Percentiles rank a stretch among this genome's conserved stretches.
Conservation (phyloP, 1,139 yeast species). For the Hemisphaericaspora xylofermentans region DNA sequence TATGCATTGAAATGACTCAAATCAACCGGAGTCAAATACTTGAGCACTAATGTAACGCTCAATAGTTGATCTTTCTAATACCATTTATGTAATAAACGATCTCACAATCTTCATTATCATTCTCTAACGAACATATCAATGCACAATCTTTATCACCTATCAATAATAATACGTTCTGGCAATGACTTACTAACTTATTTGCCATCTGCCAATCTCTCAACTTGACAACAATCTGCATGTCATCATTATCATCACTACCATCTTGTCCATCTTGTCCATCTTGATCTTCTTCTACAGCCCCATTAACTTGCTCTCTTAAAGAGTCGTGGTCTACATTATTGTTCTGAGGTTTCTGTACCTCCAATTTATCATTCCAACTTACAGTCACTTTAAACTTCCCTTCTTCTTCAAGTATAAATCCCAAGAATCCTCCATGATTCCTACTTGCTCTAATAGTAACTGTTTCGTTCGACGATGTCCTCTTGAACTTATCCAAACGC, state of each 20-base stretch:
- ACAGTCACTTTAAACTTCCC: conserved; percentile 52
- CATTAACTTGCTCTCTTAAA: conserved; percentile 17
- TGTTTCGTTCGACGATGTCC: conserved; percentile 29
- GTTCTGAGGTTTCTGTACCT: conserved; percentile 29
- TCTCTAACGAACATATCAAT: conserved; percentile 58
- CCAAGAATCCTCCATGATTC: conserved; percentile 39
- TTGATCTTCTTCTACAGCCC: conserved; percentile 8
- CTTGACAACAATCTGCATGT: conserved; percentile 42
- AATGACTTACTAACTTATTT: conserved; percentile 50
- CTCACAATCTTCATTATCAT: conserved; percentile 56
- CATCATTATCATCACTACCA: conserved; percentile 21
- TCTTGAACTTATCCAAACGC: conserved; percentile 57
- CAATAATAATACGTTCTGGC: conserved; percentile 52
- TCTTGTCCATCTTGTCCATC: conserved; percentile 12
- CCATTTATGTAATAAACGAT: conserved; percentile 53
- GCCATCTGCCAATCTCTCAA: conserved; percentile 61
- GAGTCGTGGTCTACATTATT: conserved; percentile 21
- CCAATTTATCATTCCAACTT: conserved; percentile 54
- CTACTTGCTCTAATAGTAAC: conserved; percentile 36
- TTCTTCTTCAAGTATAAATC: conserved; percentile 54
- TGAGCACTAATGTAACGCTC: neutral
- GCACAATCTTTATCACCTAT: conserved; percentile 51
- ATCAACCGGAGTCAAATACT: neutral
- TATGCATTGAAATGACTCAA: neutral
- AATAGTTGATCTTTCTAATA: conserved; percentile 16